A percentile compares a stretch with the other conserved stretches of the same genome.
Evolutionary conservation across 768 basidiomycete genomes (phyloP).

Genomic region (Podaxis sp.): DNA sequence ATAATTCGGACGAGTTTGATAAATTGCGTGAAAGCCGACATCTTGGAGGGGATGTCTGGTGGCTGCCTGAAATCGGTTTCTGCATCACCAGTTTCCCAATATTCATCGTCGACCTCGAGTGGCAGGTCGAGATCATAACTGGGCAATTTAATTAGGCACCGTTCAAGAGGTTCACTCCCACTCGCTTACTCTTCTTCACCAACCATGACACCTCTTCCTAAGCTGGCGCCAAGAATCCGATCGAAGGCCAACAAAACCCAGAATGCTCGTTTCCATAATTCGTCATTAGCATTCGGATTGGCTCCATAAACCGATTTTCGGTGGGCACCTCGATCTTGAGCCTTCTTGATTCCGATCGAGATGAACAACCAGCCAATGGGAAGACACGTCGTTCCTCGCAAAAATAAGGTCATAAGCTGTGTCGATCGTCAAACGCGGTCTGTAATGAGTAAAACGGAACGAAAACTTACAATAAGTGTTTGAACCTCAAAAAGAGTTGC

Average conservation of each 20-base stretch:
- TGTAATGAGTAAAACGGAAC: not conserved
- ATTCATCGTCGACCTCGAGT: conserved; percentile 78
- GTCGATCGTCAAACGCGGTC: not conserved
- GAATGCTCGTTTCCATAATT: conserved; percentile 77
- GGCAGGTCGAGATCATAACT: conserved; percentile 84
- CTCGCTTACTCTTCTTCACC: conserved; percentile 63
- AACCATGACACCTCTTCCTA: conserved; percentile 53
- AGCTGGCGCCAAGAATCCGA: conserved; percentile 43
- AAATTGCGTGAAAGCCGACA: conserved; percentile 59
- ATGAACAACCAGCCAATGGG: conserved; percentile 51
- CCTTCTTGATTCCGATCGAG: conserved; percentile 55
- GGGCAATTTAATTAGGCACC: conserved; percentile 6
- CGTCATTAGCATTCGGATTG: conserved; percentile 48
- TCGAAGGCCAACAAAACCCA: conserved; percentile 67
- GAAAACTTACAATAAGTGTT: conserved; percentile 26
- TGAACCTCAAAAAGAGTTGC: conserved; percentile 62
- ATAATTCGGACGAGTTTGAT: conserved; percentile 67
- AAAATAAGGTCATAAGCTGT: conserved; percentile 53
- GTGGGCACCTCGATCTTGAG: conserved; percentile 76
- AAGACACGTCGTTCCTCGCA: conserved; percentile 43
- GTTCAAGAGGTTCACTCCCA: not conserved
- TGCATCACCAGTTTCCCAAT: conserved; percentile 58
- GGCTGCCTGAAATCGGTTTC: conserved; percentile 65
- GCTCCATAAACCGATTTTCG: conserved; percentile 51
- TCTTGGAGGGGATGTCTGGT: conserved; percentile 45